phyloP scores from a whole-genome alignment of 1,139 yeast species.

The Hyphopichia buzzinii region DNA sequence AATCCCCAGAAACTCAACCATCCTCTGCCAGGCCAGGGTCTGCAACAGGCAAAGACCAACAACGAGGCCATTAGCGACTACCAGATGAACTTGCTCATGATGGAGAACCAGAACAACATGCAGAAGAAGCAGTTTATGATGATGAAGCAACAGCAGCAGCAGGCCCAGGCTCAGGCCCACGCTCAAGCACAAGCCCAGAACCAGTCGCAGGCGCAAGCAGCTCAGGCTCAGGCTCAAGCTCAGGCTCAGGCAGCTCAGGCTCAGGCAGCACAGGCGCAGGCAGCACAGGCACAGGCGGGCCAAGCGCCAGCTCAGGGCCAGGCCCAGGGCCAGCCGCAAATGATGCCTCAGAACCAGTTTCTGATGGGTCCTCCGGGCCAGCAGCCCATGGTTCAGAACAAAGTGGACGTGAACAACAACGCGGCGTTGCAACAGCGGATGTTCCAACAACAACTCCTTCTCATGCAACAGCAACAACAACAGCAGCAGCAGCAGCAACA shows the following conservation, averaged over 20 bases:
- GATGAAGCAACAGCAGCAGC: conserved; percentile 20
- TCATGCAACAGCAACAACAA: conserved; percentile 9
- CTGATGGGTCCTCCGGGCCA: conserved; percentile 2
- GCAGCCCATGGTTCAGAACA: conserved; percentile 3
- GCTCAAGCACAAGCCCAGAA: conserved; percentile 7
- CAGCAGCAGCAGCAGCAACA: conserved; percentile 8
- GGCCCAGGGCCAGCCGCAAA: conserved; percentile 9
- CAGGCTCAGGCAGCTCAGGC: conserved; percentile 9
- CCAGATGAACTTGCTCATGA: conserved; percentile 22
- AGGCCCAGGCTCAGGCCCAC: conserved; percentile 6
- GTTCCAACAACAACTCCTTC: conserved; percentile 4
- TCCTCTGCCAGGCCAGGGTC: conserved; percentile 3
- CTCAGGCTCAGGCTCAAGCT: conserved; percentile 6
- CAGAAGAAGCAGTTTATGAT: conserved; percentile 24
- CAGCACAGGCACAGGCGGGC: conserved; percentile 4
- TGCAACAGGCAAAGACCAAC: conserved; percentile 4
- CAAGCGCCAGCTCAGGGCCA: conserved; percentile 6
- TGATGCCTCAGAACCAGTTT: conserved; percentile 4
- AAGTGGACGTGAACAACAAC: conserved; percentile 1
- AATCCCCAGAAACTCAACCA: conserved; percentile 7
- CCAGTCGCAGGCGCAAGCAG: conserved; percentile 8
- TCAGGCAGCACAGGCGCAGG: conserved; percentile 4
- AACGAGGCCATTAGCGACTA: conserved; percentile 22
- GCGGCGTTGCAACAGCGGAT: conserved; percentile 3
- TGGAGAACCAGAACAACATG: conserved; percentile 26